A percentile compares a stretch with the other conserved stretches of the same genome.
These are phyloP conservation scores for Paramecium sonneborni DNA, from an alignment of 73 alveolate genomes.

Conservation along the genomic window DNA sequence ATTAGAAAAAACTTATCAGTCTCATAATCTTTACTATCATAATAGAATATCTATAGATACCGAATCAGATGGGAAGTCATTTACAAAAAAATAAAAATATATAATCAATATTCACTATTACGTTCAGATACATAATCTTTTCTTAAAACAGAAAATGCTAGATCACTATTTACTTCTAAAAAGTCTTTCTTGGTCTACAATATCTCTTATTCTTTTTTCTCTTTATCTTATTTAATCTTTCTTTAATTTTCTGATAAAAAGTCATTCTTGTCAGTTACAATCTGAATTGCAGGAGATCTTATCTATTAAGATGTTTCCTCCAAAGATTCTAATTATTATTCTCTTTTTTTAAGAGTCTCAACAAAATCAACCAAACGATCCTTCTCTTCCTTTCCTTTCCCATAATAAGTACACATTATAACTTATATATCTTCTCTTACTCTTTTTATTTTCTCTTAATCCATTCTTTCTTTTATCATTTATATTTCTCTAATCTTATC, in stretches of 20 bases:
- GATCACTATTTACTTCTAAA: constrained; percentile 65
- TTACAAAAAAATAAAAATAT: not conserved
- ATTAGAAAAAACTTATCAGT: constrained; percentile 25
- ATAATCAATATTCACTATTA: constrained; percentile 49
- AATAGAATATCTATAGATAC: not conserved
- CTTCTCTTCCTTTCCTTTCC: constrained; percentile 57
- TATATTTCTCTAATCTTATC: constrained; percentile 67
- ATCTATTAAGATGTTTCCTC: constrained; percentile 28
- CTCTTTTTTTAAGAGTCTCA: constrained; percentile 50
- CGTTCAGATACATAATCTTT: constrained; percentile 32
- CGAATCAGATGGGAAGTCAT: not conserved
- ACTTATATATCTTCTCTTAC: constrained; percentile 56
- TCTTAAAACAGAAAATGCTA: constrained; percentile 49
- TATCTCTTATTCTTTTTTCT: constrained; percentile 55
- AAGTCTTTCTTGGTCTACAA: constrained; percentile 56
- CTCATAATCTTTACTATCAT: not conserved
- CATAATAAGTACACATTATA: constrained; percentile 64
- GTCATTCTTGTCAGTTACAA: constrained; percentile 66
- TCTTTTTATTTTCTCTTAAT: constrained; percentile 59
- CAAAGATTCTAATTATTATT: not conserved
- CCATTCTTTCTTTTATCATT: constrained; percentile 58
- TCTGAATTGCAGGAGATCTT: not conserved
- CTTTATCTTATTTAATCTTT: constrained; percentile 56
- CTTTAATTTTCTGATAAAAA: constrained; percentile 64
- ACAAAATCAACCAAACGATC: constrained; percentile 52